Evolutionary conservation across 2,329 filamentous ascomycete species (phyloP), one percentile per base, ranked within the genome.

Genomic region (Kalmusia sp.): DNA sequence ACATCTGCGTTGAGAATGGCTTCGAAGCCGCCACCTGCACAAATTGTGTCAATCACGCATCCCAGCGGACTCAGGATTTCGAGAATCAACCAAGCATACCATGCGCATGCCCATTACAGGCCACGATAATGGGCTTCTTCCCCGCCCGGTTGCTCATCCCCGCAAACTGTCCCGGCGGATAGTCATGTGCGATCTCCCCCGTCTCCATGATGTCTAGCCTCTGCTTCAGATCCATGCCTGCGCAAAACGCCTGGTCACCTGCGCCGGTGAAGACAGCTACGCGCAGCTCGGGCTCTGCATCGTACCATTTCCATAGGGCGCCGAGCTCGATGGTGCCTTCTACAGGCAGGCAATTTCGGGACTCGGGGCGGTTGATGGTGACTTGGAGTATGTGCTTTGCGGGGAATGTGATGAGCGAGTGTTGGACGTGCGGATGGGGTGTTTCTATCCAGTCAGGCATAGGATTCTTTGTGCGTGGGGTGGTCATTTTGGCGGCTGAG

Each of bases 1-100:
- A 84, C 71, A 55, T 82, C 80, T 49, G 78, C 82, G 56, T 81
- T 81, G 39, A 82, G 64, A 3, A 76, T 73, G 38, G 81, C 78
- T 67, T 84, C 82, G 55, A 82, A 82, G 0, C 81, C 82, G 6
- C 82, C 82, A 0, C 82, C 82, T 24, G 6, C 37, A 11, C 37
- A 22, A 9, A 19, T 19, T 8, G 6, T 5, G 14, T 19, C 37
- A 19, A 12, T 28, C 27, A 28, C 27, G 6, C 27, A 24, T 39
- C 11, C n/a, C 19, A 7, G 12, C 33, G 15, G 33, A 7, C 12
- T 37, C 33, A n/a, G 7, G 17, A 82, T 78, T 1, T 80, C 80
- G 2, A 22, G 9, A n/a, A 4, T 17, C 14, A 5, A 35, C 12
- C 7, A 73, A 64, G 48, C 69, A 69, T 57, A 63, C 62, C 62